Evolutionary conservation across 106 monocot genomes (phyloP), one percentile per base, ranked within the genome.

Genomic region (Hemerocallis citrina): DNA sequence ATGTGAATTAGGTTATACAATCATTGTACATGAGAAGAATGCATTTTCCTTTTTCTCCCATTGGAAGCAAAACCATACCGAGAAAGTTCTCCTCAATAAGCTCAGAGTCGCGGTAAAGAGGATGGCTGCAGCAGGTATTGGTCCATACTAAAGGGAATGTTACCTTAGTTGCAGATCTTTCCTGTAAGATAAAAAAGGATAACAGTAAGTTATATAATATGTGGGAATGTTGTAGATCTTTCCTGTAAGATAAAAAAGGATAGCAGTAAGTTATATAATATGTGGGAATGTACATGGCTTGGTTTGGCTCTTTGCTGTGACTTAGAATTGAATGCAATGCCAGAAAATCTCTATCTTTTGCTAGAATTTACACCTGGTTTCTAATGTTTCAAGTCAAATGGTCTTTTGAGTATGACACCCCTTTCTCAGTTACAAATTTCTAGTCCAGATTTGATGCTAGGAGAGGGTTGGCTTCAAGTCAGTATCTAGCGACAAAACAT

Each of bases 201-300:
- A 57, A 30, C 41, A 28, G 41, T 60, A 44, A 58, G 23, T 19
- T 33, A 59, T n/a, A n/a, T n/a, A n/a, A n/a, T n/a, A n/a, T n/a
- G n/a, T n/a, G n/a, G n/a, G n/a, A n/a, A n/a, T n/a, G 81, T 86
- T 33, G 77, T 71, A 49, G 85, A 86, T 61, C 85, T 86, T 86
- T 81, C 77, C 81, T 85, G 76, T 50, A 59, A 52, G 47, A 43
- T n/a, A 7, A 58, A n/a, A 19, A 17, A 45, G 63, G 39, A 38
- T 48, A 57, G 20, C 41, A 28, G 41, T 60, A 44, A 58, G 23
- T 19, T 33, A 59, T n/a, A n/a, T n/a, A n/a, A n/a, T n/a, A n/a
- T n/a, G n/a, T n/a, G n/a, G n/a, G n/a, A n/a, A n/a, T n/a, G 81
- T 86, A n/a, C n/a, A n/a, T n/a, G n/a, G n/a, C n/a, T n/a, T n/a